These are phyloP conservation scores for Aurantiochytrium sp. DNA, from an alignment of 108 stramenopile species.

Conservation along the genomic window DNA sequence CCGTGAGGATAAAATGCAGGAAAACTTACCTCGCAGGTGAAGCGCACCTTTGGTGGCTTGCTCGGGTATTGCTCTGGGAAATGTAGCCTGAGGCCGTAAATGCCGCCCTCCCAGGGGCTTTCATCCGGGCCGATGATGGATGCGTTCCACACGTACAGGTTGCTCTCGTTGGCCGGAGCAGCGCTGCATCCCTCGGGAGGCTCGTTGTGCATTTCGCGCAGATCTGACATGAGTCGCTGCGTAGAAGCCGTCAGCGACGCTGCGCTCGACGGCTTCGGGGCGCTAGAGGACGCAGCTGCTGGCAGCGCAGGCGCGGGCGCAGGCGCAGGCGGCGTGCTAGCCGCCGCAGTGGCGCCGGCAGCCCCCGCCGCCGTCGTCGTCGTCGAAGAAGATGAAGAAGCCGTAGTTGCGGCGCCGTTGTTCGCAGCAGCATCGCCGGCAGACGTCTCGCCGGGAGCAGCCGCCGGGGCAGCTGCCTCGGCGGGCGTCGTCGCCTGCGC, in stretches of 20 bases:
- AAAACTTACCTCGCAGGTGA: conserved; percentile 23
- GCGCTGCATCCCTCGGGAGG: conserved; percentile 12
- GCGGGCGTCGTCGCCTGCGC: no score
- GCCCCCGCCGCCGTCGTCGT: no score
- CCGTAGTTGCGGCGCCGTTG: no score
- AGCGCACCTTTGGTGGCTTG: conserved; percentile 25
- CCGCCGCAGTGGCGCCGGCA: no score
- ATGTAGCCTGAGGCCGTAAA: background rate
- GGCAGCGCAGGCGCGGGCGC: no score
- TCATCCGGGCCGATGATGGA: conserved; percentile 32
- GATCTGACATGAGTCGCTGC: background rate
- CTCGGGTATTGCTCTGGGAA: conserved; percentile 17
- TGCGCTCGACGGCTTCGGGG: background rate
- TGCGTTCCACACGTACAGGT: conserved; percentile 25
- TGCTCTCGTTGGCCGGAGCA: background rate
- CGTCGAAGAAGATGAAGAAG: no score
- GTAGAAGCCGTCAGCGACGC: background rate
- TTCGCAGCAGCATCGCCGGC: no score
- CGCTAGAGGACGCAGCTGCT: no score
- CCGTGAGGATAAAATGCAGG: no score
- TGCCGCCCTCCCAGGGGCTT: conserved; percentile 28
- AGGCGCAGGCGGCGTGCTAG: no score
- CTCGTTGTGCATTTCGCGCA: background rate
- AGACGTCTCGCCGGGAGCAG: no score
- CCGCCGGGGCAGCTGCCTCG: no score